Evolutionary conservation across 2,329 filamentous ascomycete species (phyloP), one percentile per base, ranked within the genome.

Genomic region (Verticillium isaacii): DNA sequence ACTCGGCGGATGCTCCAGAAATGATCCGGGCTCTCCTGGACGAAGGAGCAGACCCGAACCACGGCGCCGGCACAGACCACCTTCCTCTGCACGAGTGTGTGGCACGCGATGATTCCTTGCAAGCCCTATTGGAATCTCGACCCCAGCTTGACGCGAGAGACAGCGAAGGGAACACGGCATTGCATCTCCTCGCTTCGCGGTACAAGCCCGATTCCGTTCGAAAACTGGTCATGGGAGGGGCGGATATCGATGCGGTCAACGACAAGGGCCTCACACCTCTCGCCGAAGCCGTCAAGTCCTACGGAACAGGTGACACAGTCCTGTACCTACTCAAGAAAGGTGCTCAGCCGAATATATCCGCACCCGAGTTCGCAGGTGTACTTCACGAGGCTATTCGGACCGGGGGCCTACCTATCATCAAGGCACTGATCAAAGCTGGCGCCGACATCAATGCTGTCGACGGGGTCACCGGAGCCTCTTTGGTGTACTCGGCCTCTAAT

Each of bases 41-140:
- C 23, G 64, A 60, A 25, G 65, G 64, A 7, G 66, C 64, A 15
- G 55, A 67, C 29, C 32, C 63, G 39, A 67, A 68, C 23, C 62
- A 66, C 39, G 41, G 39, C 15, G 57, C 57, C 3, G 32, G 54
- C 4, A 34, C 58, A 11, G 59, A 55, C 11, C 52, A 25, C 9
- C 59, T 45, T 17, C 55, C 61, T 6, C 32, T 64, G 12, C 56
- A 61, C 19, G 32, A 45, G 17, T 61, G 60, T 39, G 23, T 32
- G 32, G 8, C 5, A 11, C 7, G 23, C 9, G 41, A 50, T 1
- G 41, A 6, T 12, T 50, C 7, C n/a, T 25, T 50, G 41, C 41
- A 50, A 12, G 41, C 41, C 9, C 23, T 65, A 17, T 39, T 65
- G 56, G 60, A 61, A 34, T 60, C 37, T 19, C 57, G 56, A 17